Base-by-base conservation (phyloP, 163 green algal species). In the Scenedesmus sp. region DNA sequence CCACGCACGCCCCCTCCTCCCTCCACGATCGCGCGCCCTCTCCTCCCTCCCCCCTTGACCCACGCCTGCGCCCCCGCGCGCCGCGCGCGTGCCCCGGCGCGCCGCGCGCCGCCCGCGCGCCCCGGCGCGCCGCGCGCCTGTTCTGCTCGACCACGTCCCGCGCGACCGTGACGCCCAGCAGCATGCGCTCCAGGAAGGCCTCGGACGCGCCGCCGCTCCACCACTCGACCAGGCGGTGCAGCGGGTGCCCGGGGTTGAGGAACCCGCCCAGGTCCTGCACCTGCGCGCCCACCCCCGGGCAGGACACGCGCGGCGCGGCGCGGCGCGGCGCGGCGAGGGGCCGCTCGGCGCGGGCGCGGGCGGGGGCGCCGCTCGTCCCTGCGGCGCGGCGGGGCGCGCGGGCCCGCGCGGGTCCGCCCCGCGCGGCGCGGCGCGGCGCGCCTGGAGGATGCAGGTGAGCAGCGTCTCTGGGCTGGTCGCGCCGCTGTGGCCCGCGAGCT, bases 171-270 rank as follows among this genome's bases (percentile, higher is more conserved):
- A 81, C 62, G 1, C 62, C 62, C 74, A 81, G 34, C 62, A 81
- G 48, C 74, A 81, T 81, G 62, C 74, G 74, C 74, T 81, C 28
- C 62, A 81, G 31, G 31, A 81, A 74, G 29, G 74, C 74, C 17
- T 81, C 60, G 26, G 65, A 67, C 7, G 74, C 74, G 15, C 62
- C 74, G 15, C 50, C 48, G 9, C 44, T 53, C 62, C 48, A 75
- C 44, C 36, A 81, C 60, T 74, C 26, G 15, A 75, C 50, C 14
- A 67, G 31, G 20, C 62, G 39, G 60, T 66, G 66, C 62, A 81
- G 60, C 44, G 34, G 33, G 48, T 74, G 74, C 20, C 4, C 4
- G 34, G 34, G 60, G 36, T 74, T 75, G 18, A 81, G 64, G 60
- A 60, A 81, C 22, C 74, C 74, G 39, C 74, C 74, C 74, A 81